Base-by-base conservation (phyloP, 164 flowering plant species). In the Euptelea pleiosperma region DNA sequence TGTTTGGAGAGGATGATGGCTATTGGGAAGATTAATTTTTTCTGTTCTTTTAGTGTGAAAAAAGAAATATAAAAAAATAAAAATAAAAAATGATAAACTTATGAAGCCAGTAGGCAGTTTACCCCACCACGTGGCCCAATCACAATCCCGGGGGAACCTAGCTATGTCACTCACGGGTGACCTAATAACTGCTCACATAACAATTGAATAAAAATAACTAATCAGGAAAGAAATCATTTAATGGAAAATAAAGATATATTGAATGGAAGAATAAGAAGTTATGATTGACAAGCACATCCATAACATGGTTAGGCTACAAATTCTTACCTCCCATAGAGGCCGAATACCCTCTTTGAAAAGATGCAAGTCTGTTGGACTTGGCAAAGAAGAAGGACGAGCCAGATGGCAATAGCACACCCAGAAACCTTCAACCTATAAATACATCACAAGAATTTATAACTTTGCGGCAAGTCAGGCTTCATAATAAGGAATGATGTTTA, bases 321-420 rank as follows among this genome's bases (percentile, higher is more conserved):
- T 18, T 11, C 44, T 52, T 75, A 89, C 98, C 94, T 93, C 99
- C 99, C 99, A 93, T 19, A 93, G 60, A 8, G 99, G 99, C 40
- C 99, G 96, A 60, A 93, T 90, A 18, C 97, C 97, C 53, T 88
- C 96, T 72, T 90, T 93, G 74, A 93, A 93, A 65, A 93, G 82
- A 81, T 93, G 99, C 87, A 90, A 71, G 75, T 90, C 99, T 54
- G 97, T 93, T 22, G 97, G 96, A 63, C 75, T 79, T 19, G 97
- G 99, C 78, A 93, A 76, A 57, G 85, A 52, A 63, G 95, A 81
- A 55, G 97, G 86, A 16, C 95, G 97, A 45, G 90, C 94, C 64
- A 93, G 73, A 75, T 88, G 99, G 66, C 99, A 93, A 56, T 93
- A 93, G 75, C 89, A 80, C 22, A 86, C 77, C 99, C 99, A 93